Conservation (phyloP, 805 yeast genomes). For the Starmerella riodocensis region DNA sequence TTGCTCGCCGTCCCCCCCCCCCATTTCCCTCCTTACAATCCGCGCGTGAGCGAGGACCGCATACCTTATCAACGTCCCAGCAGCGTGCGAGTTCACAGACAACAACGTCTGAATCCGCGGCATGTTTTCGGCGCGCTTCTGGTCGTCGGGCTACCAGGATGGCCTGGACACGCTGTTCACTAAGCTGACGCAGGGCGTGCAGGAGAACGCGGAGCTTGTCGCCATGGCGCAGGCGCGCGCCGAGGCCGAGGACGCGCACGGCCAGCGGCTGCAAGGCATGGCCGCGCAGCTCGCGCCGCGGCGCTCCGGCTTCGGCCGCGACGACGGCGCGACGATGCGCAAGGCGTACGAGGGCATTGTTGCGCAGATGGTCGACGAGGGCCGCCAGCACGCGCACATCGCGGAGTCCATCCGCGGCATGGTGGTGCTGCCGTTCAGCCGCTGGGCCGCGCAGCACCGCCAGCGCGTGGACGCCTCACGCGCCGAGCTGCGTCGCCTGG, state of each 20-base stretch:
- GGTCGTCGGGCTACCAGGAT: constrained; percentile 21
- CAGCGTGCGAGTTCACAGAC: too few species aligned
- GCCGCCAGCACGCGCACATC: constrained; percentile 43
- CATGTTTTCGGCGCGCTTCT: constrained; percentile 21
- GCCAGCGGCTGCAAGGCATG: constrained; percentile 38
- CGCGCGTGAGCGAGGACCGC: too few species aligned
- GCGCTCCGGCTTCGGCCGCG: constrained; percentile 35
- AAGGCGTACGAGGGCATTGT: constrained; percentile 48
- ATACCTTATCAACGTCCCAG: too few species aligned
- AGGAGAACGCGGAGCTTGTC: constrained; percentile 57
- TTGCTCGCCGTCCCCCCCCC: too few species aligned
- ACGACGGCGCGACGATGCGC: constrained; percentile 55
- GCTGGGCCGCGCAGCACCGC: constrained; percentile 64
- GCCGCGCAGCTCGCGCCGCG: constrained; percentile 30
- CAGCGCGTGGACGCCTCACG: constrained; percentile 53
- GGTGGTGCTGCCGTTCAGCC: constrained; percentile 57
- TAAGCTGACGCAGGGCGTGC: constrained; percentile 40
- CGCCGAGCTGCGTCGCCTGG: constrained; percentile 37
- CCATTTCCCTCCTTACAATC: too few species aligned
- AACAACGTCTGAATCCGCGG: too few species aligned
- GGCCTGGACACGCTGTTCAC: constrained; percentile 29
- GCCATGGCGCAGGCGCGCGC: constrained; percentile 53
- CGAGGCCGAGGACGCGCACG: constrained; percentile 59
- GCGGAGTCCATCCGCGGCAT: constrained; percentile 46
- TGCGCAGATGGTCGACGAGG: constrained; percentile 44